A percentile compares a stretch with the other conserved stretches of the same genome.
These are phyloP conservation scores for Silene conica DNA, from an alignment of 148 eudicot genomes.

Conservation along the genomic window DNA sequence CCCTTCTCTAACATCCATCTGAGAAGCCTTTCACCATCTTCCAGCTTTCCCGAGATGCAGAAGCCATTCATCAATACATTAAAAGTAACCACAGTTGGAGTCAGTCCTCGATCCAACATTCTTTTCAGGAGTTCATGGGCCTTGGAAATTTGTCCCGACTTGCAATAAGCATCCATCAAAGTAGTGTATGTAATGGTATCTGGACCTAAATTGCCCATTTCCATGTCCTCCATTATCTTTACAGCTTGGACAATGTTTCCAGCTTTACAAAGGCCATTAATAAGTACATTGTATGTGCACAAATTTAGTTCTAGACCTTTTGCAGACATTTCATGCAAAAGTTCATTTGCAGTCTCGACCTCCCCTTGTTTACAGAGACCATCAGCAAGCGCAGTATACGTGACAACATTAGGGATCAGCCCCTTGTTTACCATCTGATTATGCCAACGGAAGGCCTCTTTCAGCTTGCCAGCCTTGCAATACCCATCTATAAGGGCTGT, in stretches of 20 bases:
- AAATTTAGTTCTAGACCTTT: slow-evolving; percentile 76
- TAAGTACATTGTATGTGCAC: slow-evolving; percentile 68
- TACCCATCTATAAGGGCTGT: slow-evolving; percentile 83
- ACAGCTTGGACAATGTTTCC: slow-evolving; percentile 69
- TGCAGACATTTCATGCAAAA: slow-evolving; percentile 66
- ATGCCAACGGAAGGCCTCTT: slow-evolving; percentile 68
- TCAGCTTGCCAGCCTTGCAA: slow-evolving; percentile 76
- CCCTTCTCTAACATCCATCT: slow-evolving; percentile 88
- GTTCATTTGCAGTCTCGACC: slow-evolving; percentile 71
- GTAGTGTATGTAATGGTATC: slow-evolving; percentile 81
- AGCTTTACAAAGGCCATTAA: slow-evolving; percentile 74
- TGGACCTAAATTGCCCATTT: slow-evolving; percentile 56
- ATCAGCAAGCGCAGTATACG: slow-evolving; percentile 83
- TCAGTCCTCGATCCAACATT: slow-evolving; percentile 73
- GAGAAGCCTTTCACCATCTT: slow-evolving; percentile 72
- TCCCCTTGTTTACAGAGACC: slow-evolving; percentile 92
- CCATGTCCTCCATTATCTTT: slow-evolving; percentile 70
- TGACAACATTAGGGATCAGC: slow-evolving; percentile 68
- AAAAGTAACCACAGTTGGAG: slow-evolving; percentile 84
- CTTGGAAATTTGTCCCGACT: slow-evolving; percentile 58
- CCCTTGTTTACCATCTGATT: slow-evolving; percentile 71
- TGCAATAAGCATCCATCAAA: slow-evolving; percentile 90
- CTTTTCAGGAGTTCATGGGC: slow-evolving; percentile 66
- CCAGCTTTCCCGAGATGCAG: slow-evolving; percentile 77
- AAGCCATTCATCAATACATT: slow-evolving; percentile 89